These are phyloP conservation scores for Xylaria castorea DNA, from an alignment of 495 filamentous ascomycete genomes.

Conservation along the genomic window DNA sequence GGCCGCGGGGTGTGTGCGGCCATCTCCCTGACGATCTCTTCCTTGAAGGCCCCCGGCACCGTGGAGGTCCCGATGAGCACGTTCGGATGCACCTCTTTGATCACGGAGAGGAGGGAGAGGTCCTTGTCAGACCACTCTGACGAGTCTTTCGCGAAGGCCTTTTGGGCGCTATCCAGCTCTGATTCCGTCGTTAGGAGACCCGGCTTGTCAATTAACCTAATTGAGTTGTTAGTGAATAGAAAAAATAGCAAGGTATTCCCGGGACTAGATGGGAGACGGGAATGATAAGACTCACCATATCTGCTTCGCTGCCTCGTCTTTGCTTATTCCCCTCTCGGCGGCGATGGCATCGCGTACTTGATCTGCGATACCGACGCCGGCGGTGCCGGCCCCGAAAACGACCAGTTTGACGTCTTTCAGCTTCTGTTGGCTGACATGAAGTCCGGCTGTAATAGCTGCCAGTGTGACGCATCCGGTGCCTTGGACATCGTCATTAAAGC, in stretches of 20 bases:
- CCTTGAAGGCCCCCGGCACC: conserved; percentile 77
- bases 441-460: conserved; percentile 76
- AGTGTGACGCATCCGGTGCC: conserved; percentile 88
- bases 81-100: conserved; percentile 78
- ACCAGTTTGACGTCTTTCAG: conserved; percentile 72
- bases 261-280: background rate
- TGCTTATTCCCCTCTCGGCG: conserved; percentile 67
- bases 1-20: conserved; percentile 76
- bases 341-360: conserved; percentile 81
- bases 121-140: conserved; percentile 67
- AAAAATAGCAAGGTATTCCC: background rate
- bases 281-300: conserved; percentile 66
- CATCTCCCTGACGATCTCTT: conserved; percentile 79
- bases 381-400: conserved; percentile 83
- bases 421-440: conserved; percentile 71
- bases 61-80: conserved; percentile 87
- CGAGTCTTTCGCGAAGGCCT: conserved; percentile 68
- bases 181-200: conserved; percentile 71
- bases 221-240: background rate
- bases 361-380: conserved; percentile 87
- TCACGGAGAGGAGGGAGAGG: conserved; percentile 66
- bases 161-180: conserved; percentile 68
- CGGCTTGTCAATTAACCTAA: conserved; percentile 85
- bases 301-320: conserved; percentile 77
- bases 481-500: conserved; percentile 94